phyloP scores from a whole-genome alignment of 106 monocot genomes.

The Gastrodia elata region DNA sequence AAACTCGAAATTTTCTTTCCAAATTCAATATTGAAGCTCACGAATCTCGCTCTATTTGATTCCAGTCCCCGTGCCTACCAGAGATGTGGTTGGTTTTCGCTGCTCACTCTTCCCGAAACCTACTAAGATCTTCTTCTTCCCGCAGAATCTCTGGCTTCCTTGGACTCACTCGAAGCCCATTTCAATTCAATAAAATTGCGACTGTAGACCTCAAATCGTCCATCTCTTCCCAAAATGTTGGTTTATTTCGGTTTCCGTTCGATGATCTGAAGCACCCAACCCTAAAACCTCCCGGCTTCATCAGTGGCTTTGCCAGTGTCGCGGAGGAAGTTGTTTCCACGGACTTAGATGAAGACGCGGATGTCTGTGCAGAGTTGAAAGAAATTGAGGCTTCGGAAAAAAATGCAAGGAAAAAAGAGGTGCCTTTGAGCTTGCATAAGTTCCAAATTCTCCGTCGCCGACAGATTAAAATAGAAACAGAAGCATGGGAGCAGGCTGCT shows the following conservation, averaged over 20 bases:
- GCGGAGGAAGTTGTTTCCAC: slow-evolving; percentile 9
- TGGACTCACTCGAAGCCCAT: not conserved
- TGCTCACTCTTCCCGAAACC: not conserved
- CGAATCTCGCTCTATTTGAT: not conserved
- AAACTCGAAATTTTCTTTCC: not conserved
- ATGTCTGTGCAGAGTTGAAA: not conserved
- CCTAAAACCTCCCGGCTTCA: not conserved
- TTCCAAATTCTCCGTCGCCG: slow-evolving; percentile 33
- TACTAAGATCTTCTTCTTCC: not conserved
- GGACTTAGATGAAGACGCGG: slow-evolving; percentile 5
- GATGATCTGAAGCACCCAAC: not conserved
- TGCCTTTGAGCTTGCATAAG: slow-evolving; percentile 15
- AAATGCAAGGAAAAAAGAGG: not conserved
- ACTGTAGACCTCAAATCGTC: not conserved
- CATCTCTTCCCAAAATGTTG: not conserved
- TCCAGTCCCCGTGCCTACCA: not conserved
- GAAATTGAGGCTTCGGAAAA: not conserved
- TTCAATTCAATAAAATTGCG: not conserved
- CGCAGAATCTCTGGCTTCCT: not conserved
- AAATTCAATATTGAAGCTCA: not conserved
- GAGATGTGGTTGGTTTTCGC: slow-evolving; percentile 6
- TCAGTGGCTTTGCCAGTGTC: not conserved
- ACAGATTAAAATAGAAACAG: slow-evolving; percentile 76
- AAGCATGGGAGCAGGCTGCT: slow-evolving; percentile 87
- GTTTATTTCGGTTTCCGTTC: not conserved